Conservation (phyloP, 2,329 filamentous ascomycete genomes). For the Diaporthe humulicola region DNA sequence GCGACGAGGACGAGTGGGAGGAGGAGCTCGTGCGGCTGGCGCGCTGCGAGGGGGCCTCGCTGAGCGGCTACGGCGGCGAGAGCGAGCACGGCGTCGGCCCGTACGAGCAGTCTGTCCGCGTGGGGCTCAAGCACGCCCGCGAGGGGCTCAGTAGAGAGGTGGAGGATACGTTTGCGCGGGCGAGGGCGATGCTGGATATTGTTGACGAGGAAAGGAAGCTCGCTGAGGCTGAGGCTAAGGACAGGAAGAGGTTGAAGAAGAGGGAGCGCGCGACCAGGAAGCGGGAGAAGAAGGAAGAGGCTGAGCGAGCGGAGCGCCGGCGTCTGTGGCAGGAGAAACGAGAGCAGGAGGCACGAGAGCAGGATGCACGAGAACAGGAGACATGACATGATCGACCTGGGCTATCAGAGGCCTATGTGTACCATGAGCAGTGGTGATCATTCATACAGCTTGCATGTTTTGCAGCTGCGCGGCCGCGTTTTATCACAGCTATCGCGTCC, state of each 20-base stretch:
- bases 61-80: constrained; percentile 52
- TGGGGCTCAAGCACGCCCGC: constrained; percentile 44
- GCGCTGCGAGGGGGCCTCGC: constrained; percentile 47
- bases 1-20: constrained; percentile 66
- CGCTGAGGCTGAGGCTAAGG: constrained; percentile 48
- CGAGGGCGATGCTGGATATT: constrained; percentile 55
- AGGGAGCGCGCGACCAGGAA: constrained; percentile 36
- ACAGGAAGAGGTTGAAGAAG: constrained; percentile 45
- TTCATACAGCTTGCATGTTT: background rate
- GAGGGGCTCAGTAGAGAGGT: constrained; percentile 48
- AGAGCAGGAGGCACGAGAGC: background rate
- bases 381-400: background rate
- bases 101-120: constrained; percentile 47
- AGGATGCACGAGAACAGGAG: background rate
- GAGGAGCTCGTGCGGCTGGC: constrained; percentile 51
- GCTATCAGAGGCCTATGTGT: background rate
- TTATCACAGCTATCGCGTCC: background rate
- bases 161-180: constrained; percentile 57
- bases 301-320: constrained; percentile 15
- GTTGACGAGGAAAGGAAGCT: constrained; percentile 54
- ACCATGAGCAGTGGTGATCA: background rate
- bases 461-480: background rate
- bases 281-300: constrained; percentile 31
- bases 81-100: constrained; percentile 42
- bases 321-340: background rate